phyloP scores from a whole-genome alignment of 441 rosid genomes.

The California macrophylla region DNA sequence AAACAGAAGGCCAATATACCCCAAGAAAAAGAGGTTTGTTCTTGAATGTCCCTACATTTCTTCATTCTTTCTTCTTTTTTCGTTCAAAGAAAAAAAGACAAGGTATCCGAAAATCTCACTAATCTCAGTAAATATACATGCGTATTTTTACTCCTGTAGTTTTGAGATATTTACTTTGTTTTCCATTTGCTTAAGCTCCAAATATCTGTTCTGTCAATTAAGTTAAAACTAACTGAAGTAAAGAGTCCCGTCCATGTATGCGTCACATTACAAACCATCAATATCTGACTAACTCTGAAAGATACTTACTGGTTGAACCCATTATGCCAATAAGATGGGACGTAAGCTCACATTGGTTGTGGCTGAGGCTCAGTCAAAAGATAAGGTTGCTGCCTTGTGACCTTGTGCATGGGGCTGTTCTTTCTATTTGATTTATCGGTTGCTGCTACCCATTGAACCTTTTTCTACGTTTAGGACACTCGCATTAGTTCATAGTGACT shows the following conservation, averaged over 20 bases:
- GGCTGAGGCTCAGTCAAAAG: too few species aligned
- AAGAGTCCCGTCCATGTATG: not conserved
- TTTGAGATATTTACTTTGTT: not conserved
- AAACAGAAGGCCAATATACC: slow-evolving; percentile 79
- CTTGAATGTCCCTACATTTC: not conserved
- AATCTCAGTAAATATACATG: not conserved
- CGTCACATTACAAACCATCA: not conserved
- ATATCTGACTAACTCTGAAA: not conserved
- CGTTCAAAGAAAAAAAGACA: too few species aligned
- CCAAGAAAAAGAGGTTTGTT: slow-evolving; percentile 46
- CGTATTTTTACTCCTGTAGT: not conserved
- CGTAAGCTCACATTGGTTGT: too few species aligned
- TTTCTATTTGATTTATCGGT: not conserved
- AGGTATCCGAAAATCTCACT: not conserved
- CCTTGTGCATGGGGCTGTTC: not conserved
- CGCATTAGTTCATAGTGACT: too few species aligned
- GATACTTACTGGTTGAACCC: not conserved
- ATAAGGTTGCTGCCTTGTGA: too few species aligned
- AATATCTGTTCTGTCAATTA: not conserved
- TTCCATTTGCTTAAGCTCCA: not conserved
- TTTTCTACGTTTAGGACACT: not conserved
- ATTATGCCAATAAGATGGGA: not conserved
- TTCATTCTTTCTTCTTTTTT: too few species aligned
- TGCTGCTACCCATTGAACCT: not conserved
- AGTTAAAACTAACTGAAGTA: not conserved